These are phyloP conservation scores for Glaciozyma martinii DNA, from an alignment of 768 basidiomycete species.

Conservation along the genomic window DNA sequence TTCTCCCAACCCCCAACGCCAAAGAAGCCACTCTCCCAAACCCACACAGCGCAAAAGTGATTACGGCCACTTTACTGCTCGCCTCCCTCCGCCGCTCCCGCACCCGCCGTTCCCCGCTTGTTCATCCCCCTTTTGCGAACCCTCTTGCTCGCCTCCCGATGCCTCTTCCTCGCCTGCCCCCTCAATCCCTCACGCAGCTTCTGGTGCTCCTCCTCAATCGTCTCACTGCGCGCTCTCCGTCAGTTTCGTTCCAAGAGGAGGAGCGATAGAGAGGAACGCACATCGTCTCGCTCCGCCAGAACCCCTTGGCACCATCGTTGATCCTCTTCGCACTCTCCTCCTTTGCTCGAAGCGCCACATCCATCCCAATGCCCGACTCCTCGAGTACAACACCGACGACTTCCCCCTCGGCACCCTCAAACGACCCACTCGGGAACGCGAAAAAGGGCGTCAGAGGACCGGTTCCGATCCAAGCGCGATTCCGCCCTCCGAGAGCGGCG, in stretches of 20 bases:
- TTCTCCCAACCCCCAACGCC: no score
- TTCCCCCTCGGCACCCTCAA: background rate
- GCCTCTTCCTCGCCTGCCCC: slow-evolving; percentile 21
- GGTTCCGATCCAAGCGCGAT: slow-evolving; percentile 4
- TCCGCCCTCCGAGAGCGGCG: background rate
- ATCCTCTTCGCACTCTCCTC: slow-evolving; percentile 3
- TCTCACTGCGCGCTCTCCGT: slow-evolving; percentile 2
- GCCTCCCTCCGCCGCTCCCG: no score
- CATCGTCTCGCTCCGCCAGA: slow-evolving; percentile 21
- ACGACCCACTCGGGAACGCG: slow-evolving; percentile 4
- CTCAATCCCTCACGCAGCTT: slow-evolving; percentile 22
- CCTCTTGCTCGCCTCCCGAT: slow-evolving; percentile 28
- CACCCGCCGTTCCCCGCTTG: no score
- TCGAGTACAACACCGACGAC: background rate
- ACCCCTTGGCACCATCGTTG: background rate
- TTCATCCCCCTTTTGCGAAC: slow-evolving; percentile 8
- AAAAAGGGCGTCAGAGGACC: slow-evolving; percentile 19
- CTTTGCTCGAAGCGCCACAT: background rate
- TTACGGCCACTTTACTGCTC: no score
- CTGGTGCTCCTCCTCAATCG: slow-evolving; percentile 23
- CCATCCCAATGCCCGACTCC: background rate
- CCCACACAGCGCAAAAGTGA: no score
- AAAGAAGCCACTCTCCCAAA: no score
- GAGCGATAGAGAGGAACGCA: slow-evolving; percentile 5
- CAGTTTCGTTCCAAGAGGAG: background rate